Base-by-base conservation (phyloP, 1,139 yeast genomes). In the Yamadazyma triangularis region DNA sequence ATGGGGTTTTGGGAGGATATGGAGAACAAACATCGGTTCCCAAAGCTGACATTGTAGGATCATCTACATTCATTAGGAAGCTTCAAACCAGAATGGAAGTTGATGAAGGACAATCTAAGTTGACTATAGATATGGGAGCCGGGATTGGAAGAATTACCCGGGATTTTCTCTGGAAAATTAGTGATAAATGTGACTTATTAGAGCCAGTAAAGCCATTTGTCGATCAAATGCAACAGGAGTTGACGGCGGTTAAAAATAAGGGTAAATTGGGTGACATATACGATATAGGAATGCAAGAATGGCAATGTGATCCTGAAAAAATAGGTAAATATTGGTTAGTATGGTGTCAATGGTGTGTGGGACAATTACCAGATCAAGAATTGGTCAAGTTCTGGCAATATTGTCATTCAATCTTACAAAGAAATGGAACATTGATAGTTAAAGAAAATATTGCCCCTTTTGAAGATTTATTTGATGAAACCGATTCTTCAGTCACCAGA, bases 311-410 rank as follows among this genome's bases (percentile, higher is more conserved):
- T 2, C 61, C 61, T 4, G 83, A 83, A 3, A 79, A 76, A 35
- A 48, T 52, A 16, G 79, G 77, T 4, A 76, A 71, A 44, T 91
- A 91, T 58, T 86, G 95, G 85, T 56, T 89, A 27, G 74, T 91
- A 12, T 91, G 98, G 98, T 88, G 96, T 50, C 98, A 91, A 55
- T 91, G 98, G 98, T 91, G 98, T 56, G 82, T 89, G 35, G 97
- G 97, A 8, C 98, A 91, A 53, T 65, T 91, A 35, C 91, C 94
- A 2, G 97, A 91, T 54, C 77, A 67, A 2, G 88, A 75, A 31
- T 67, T 91, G 42, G 75, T 91, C 11, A 59, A 69, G 37, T 89
- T 91, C 61, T 69, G 94, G 59, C 55, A 59, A 41, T 66, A 87
- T 40, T 86, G 96, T 55, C 67, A 70, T 35, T 59, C 58, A 19